Base-by-base conservation (phyloP, 1,139 yeast species). In the Taphrina pruni region DNA sequence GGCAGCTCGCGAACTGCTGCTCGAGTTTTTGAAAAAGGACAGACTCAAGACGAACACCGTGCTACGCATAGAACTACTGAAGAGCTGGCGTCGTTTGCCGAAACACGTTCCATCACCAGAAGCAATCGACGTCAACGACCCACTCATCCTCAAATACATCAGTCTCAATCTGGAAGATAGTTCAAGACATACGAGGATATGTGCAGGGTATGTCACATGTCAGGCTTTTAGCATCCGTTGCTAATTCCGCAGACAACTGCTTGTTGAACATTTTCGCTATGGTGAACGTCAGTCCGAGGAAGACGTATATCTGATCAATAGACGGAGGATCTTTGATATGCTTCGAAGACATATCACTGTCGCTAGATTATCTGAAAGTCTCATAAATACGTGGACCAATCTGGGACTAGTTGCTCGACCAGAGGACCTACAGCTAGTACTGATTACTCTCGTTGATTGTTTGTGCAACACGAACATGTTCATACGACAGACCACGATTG, bases 381-480 rank as follows among this genome's bases (percentile, higher is more conserved):
- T 87, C 0, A 81, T 88, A 1, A 79, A 82, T 73, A 82, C 88
- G 0, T 83, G 89, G 80, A 85, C 88, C 1, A 88, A 86, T 68
- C 74, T 89, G 54, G 88, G 89, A 0, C 79, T 83, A 1, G 81
- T 85, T 0, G 81, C 86, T 7, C 82, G 83, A 20, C 93, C 90
- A 1, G 90, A 87, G 68, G 81, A 87, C 76, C 79, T 88, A 43
- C 88, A 87, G 76, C 85, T 85, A 0, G 79, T 88, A 17, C 79
- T 89, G 50, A 81, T 87, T 69, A 85, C 85, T 71, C 77, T 90
- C 51, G 81, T 90, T 11, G 87, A 86, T 69, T 81, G 84, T 48
- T 79, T 90, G 70, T 87, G 88, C 1, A 87, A 87, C 36, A 75
- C 79, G 1, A 87, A 86, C 73, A 85, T 86, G 52, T 88, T 88